These are phyloP conservation scores for Globisporangium apiculatum DNA, from an alignment of 352 stramenopile genomes.

Conservation along the genomic window DNA sequence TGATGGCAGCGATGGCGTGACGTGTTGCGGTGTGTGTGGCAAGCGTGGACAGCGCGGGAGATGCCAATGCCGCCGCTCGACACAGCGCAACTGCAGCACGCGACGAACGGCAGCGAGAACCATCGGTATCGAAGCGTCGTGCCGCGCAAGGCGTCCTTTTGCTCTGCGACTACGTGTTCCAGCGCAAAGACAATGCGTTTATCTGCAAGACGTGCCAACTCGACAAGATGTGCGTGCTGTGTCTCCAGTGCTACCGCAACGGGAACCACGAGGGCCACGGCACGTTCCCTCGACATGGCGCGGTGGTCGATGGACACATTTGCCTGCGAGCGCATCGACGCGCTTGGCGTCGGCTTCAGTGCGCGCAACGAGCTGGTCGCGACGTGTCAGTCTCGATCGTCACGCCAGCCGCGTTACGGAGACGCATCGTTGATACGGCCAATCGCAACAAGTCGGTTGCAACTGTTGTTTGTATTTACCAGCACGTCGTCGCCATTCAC, in stretches of 20 bases:
- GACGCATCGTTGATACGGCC: too few relatives aligned
- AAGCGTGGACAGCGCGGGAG: too few relatives aligned
- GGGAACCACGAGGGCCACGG: constrained; percentile 91
- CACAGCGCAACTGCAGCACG: constrained; percentile 3
- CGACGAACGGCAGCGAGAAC: constrained; percentile 8
- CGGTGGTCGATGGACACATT: constrained; percentile 68
- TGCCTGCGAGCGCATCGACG: constrained; percentile 47
- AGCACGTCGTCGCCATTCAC: too few relatives aligned
- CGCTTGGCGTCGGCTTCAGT: constrained; percentile 95
- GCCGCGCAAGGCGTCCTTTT: constrained; percentile 51
- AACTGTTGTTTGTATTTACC: too few relatives aligned
- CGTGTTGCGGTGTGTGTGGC: too few relatives aligned
- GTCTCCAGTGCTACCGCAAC: constrained; percentile 93
- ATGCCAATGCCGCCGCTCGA: constrained; percentile 5
- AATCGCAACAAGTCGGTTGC: too few relatives aligned
- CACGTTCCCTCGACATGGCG: constrained; percentile 68
- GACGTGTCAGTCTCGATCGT: too few relatives aligned
- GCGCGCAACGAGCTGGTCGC: constrained; percentile 85
- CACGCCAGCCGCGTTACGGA: too few relatives aligned
- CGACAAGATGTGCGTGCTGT: constrained; percentile 97
- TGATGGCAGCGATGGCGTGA: too few relatives aligned
- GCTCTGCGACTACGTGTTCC: constrained; percentile 95
- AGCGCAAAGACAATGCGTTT: constrained; percentile 97
- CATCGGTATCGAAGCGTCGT: constrained; percentile 14
- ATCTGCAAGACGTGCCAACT: constrained; percentile 98